Evolutionary conservation across 345 rosid species (phyloP), one percentile per base, ranked within the genome.

Genomic region (Fremontodendron californicum): DNA sequence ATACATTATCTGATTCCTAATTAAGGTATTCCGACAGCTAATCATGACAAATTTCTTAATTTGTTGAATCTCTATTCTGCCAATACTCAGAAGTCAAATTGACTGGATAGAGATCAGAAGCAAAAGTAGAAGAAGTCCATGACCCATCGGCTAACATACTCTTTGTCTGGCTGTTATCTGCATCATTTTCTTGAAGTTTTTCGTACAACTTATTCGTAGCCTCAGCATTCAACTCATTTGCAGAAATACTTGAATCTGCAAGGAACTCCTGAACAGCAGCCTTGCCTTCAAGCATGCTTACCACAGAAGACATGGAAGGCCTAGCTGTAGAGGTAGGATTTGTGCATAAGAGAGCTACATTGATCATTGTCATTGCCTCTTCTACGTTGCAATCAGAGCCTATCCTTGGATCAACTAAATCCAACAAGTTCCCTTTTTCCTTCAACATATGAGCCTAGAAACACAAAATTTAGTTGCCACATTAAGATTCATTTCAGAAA

Each of bases 271-370:
- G 46, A 64, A 85, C 79, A 19, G 65, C 64, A 0, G 81, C 68
- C 29, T 62, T 81, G 29, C 90, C 93, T 86, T 89, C 87, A 0
- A 88, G 88, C 82, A 88, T 84, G 74, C 87, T 88, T 49, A 89
- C 89, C 2, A 86, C 91, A 16, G 86, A 73, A 33, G 93, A 85
- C 91, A 89, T 88, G 0, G 87, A 11, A 18, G 93, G 91, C 75
- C 93, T 84, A 19, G 66, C 79, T 6, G 79, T 23, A 0, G 89
- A 80, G 63, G 82, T 78, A 18, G 12, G 78, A 84, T 83, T 81
- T 5, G 93, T 75, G 75, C 93, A 88, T 8, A 82, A 62, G 1
- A 89, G 78, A 19, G 88, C 91, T 6, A 86, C 82, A 51, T 82
- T 9, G 23, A 86, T 84, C 87, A 86, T 83, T 39, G n/a, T 60